Evolutionary conservation across 2,329 filamentous ascomycete genomes (phyloP).

Genomic region (Phaeophleospora eucalypticola): DNA sequence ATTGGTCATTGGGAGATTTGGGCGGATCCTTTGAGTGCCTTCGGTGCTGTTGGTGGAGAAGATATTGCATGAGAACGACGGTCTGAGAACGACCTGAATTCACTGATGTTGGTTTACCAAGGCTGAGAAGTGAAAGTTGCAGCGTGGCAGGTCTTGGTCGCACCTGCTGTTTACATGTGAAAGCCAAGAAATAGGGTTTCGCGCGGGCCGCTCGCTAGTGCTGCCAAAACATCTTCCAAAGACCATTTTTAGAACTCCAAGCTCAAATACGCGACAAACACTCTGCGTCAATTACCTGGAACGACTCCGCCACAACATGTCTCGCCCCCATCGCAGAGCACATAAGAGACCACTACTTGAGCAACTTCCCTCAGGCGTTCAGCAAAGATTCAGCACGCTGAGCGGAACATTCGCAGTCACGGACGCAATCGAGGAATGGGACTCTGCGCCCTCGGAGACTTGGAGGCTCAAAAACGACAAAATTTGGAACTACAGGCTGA

Average conservation of each 20-base stretch:
- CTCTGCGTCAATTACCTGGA: background rate
- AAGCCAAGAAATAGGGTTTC: background rate
- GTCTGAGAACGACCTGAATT: no score
- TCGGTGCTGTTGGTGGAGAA: conserved; percentile 27
- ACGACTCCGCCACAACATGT: no score
- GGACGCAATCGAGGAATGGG: no score
- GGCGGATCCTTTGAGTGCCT: conserved; percentile 36
- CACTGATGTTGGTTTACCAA: no score
- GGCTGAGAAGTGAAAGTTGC: no score
- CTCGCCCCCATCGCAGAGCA: no score
- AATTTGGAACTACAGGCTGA: background rate
- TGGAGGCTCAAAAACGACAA: background rate
- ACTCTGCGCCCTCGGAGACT: no score
- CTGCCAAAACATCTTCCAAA: background rate
- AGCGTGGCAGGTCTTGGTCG: no score
- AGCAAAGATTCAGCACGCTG: no score
- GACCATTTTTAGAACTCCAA: background rate
- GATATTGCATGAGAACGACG: background rate
- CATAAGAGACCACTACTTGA: no score
- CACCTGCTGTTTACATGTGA: background rate
- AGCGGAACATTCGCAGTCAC: no score
- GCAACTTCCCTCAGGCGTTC: no score
- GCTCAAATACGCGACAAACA: background rate
- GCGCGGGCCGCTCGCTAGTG: background rate
- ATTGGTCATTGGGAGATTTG: conserved; percentile 36